A percentile compares a stretch with the other conserved stretches of the same genome.
Evolutionary conservation across 108 stramenopile species (phyloP).

Genomic region (Epithemia pelagica): DNA sequence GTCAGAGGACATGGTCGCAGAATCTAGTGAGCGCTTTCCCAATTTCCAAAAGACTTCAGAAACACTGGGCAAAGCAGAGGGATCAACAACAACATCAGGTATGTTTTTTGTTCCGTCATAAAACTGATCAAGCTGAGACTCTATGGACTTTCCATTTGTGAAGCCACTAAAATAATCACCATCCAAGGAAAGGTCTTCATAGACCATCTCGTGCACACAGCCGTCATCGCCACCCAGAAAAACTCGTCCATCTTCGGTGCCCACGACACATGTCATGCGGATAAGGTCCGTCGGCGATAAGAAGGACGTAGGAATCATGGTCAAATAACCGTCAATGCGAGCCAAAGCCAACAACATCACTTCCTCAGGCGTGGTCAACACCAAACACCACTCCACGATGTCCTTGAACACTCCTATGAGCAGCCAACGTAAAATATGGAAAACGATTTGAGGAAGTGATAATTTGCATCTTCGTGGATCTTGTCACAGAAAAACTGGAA

Average conservation of each 20-base stretch:
- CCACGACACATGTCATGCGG: slow-evolving; percentile 70
- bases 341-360: slow-evolving; percentile 77
- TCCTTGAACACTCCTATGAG: slow-evolving; percentile 66
- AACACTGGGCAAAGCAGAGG: background rate
- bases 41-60: background rate
- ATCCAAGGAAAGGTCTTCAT: slow-evolving; percentile 42
- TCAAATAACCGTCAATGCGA: slow-evolving; percentile 13
- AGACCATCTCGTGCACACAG: slow-evolving; percentile 86
- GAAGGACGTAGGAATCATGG: slow-evolving; percentile 68
- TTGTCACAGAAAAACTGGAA: background rate
- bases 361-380: slow-evolving; percentile 88
- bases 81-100: background rate
- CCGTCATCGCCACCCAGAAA: slow-evolving; percentile 96
- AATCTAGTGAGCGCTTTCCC: slow-evolving; percentile 3
- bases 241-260: slow-evolving; percentile 74
- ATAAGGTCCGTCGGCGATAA: slow-evolving; percentile 81
- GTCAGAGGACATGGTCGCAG: slow-evolving; percentile 46
- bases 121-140: slow-evolving; percentile 31
- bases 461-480: too few relatives aligned
- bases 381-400: slow-evolving; percentile 83
- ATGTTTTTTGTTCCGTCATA: slow-evolving; percentile 35
- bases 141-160: slow-evolving; percentile 14
- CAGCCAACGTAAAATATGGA: too few relatives aligned
- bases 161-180: background rate
- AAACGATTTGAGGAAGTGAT: background rate